These are phyloP conservation scores for Punica granatum DNA, from an alignment of 345 rosid genomes.

Conservation along the genomic window DNA sequence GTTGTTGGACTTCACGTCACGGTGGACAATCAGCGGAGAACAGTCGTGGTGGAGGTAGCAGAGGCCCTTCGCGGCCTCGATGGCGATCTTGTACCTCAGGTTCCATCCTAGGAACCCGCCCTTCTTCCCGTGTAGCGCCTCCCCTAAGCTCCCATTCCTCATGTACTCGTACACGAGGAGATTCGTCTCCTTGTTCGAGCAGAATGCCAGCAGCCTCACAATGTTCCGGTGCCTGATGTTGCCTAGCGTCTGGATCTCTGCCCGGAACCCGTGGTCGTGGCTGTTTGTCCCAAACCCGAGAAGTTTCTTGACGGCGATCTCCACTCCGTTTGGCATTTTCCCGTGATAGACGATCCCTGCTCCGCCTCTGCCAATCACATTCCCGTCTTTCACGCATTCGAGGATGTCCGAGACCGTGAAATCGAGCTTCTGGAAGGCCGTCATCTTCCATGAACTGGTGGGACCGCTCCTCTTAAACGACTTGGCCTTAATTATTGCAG, in stretches of 20 bases:
- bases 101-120: constrained; percentile 68
- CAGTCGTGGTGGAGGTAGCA: constrained; percentile 97
- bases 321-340: constrained; percentile 74
- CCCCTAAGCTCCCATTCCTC: constrained; percentile 94
- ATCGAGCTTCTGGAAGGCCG: constrained; percentile 72
- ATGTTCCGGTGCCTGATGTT: constrained; percentile 86
- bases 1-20: constrained; percentile 92
- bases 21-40: constrained; percentile 76
- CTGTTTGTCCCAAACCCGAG: constrained; percentile 58
- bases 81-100: constrained; percentile 68
- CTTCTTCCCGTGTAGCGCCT: constrained; percentile 72
- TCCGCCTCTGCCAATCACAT: constrained; percentile 85
- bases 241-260: constrained; percentile 85
- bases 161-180: constrained; percentile 88
- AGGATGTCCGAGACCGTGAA: constrained; percentile 62
- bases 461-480: constrained; percentile 30
- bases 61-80: constrained; percentile 85
- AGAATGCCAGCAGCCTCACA: constrained; percentile 75
- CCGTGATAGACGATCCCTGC: constrained; percentile 89
- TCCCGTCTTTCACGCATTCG: constrained; percentile 86
- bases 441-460: constrained; percentile 60
- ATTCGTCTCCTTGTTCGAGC: constrained; percentile 76
- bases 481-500: constrained; percentile 58
- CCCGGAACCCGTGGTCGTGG: constrained; percentile 80
- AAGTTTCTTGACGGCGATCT: constrained; percentile 82